These are phyloP conservation scores for Clathrospora elynae DNA, from an alignment of 2,329 filamentous ascomycete species.

Conservation along the genomic window DNA sequence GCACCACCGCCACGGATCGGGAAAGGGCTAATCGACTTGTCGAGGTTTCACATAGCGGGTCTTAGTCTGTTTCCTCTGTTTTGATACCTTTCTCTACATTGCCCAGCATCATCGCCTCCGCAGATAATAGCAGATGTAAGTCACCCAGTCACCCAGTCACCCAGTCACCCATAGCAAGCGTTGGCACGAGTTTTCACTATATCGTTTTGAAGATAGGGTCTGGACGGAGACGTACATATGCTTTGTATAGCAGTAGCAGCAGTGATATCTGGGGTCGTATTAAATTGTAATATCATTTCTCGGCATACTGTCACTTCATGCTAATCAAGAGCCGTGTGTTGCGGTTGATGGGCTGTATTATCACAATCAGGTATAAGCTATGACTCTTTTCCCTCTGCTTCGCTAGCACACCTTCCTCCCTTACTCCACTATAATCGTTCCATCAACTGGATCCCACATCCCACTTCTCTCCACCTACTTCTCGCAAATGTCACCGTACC, in stretches of 20 bases:
- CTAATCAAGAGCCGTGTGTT: too few species aligned
- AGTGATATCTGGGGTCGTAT: constrained; percentile 6
- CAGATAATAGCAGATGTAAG: constrained; percentile 26
- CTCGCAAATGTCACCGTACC: constrained; percentile 7
- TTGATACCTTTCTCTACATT: constrained; percentile 36
- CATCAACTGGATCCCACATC: too few species aligned
- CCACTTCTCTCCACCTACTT: constrained; percentile 1
- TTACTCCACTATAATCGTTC: not conserved
- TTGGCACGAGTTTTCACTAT: constrained; percentile 15
- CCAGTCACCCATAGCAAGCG: constrained; percentile 31
- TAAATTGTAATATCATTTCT: constrained; percentile 26
- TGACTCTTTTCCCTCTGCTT: too few species aligned
- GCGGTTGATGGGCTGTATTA: too few species aligned
- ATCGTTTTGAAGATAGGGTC: constrained; percentile 15
- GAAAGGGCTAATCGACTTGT: constrained; percentile 18
- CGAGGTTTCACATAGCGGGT: constrained; percentile 12
- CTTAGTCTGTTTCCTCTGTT: constrained; percentile 17
- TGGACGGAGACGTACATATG: constrained; percentile 17
- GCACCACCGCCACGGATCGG: constrained; percentile 14
- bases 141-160: too few species aligned
- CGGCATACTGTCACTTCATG: not conserved
- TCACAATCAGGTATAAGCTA: too few species aligned
- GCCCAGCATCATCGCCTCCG: constrained; percentile 12
- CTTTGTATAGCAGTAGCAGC: constrained; percentile 20
- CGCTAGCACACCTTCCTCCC: too few species aligned